A percentile compares a stretch with the other conserved stretches of the same genome.
phyloP scores from a whole-genome alignment of 202 grass and related monocot species.

The Carex sylvatica region DNA sequence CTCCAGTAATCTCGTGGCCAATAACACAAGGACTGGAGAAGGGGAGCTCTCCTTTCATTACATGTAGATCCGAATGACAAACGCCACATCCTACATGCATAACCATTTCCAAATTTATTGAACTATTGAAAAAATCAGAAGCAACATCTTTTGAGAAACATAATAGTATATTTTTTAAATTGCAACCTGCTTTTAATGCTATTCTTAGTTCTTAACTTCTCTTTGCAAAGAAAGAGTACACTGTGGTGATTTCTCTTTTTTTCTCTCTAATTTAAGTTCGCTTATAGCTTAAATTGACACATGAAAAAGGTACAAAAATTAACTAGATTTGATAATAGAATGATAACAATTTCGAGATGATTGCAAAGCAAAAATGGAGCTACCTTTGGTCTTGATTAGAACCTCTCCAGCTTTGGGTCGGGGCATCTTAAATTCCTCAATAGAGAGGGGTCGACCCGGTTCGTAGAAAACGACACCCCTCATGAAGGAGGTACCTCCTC shows the following conservation, averaged over 20 bases:
- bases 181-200: not conserved
- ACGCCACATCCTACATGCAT: conserved; percentile 76
- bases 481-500: conserved; percentile 77
- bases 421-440: conserved; percentile 93
- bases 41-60: conserved; percentile 89
- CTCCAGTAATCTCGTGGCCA: conserved; percentile 96
- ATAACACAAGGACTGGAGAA: conserved; percentile 84
- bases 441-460: conserved; percentile 72
- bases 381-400: conserved; percentile 88
- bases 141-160: not conserved
- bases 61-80: conserved; percentile 94
- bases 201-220: not conserved
- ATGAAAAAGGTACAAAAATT: not conserved
- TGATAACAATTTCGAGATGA: not conserved
- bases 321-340: not conserved
- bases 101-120: conserved; percentile 25
- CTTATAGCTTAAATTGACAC: not conserved
- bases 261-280: not conserved
- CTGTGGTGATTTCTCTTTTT: not conserved
- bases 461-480: conserved; percentile 85
- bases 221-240: not conserved
- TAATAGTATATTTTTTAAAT: not conserved
- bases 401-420: conserved; percentile 87
- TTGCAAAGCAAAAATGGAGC: not conserved
- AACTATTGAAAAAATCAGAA: not conserved